These are phyloP conservation scores for Termitomyces sp. DNA, from an alignment of 768 basidiomycete species.

Conservation along the genomic window DNA sequence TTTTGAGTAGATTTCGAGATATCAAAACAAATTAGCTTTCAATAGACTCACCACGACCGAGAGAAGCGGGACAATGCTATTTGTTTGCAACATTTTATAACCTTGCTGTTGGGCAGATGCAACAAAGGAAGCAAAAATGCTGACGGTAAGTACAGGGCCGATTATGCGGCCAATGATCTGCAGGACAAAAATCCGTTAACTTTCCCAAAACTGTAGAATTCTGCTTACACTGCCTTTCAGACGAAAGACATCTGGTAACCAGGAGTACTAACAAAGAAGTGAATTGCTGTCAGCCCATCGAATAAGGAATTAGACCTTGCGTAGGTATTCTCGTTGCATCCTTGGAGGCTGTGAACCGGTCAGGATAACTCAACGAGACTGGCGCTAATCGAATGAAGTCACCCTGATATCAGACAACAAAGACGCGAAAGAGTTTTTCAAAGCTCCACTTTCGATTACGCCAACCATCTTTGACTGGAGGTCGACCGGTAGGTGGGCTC, in stretches of 20 bases:
- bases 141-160: conserved; percentile 83
- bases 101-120: conserved; percentile 58
- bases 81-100: conserved; percentile 60
- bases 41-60: conserved; percentile 76
- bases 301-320: conserved; percentile 31
- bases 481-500: not conserved
- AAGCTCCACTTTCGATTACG: conserved; percentile 13
- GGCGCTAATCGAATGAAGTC: not conserved
- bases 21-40: not conserved
- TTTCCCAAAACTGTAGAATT: not conserved
- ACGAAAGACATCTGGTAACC: conserved; percentile 85
- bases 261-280: conserved; percentile 59
- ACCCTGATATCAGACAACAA: conserved; percentile 25
- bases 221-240: conserved; percentile 75
- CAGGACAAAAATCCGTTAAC: conserved; percentile 1
- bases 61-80: conserved; percentile 82
- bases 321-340: conserved; percentile 47
- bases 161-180: conserved; percentile 70
- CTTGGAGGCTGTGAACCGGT: conserved; percentile 27
- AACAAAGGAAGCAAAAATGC: conserved; percentile 61
- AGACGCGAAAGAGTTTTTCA: conserved; percentile 24
- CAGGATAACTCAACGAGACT: not conserved
- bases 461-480: conserved; percentile 9
- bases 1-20: not conserved
- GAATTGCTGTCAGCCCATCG: not conserved